These are phyloP conservation scores for Chrysanthemum makinoi DNA, from an alignment of 129 eudicot species.

Conservation along the genomic window DNA sequence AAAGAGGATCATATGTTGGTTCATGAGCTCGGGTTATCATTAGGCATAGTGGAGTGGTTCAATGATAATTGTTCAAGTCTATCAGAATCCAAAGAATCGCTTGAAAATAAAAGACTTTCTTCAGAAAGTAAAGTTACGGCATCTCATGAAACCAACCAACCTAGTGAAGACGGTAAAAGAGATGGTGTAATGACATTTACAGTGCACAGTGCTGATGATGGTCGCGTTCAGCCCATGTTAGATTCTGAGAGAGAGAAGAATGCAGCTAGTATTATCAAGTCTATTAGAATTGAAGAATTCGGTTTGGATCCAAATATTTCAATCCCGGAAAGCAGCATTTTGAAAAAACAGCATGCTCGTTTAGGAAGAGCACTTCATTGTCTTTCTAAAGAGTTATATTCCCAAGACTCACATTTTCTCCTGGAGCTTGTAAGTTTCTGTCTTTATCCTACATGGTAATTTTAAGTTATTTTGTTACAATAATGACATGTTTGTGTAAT, in stretches of 20 bases:
- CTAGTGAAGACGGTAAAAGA: slow-evolving; percentile 22
- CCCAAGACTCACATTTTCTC: slow-evolving; percentile 95
- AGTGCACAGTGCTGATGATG: slow-evolving; percentile 22
- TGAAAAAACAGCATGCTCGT: slow-evolving; percentile 94
- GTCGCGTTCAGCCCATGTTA: slow-evolving; percentile 17
- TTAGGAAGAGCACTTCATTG: slow-evolving; percentile 98
- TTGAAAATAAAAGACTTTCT: slow-evolving; percentile 17
- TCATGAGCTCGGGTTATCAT: slow-evolving; percentile 73
- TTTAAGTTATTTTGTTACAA: not conserved
- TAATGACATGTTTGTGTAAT: slow-evolving; percentile 1
- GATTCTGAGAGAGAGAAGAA: slow-evolving; percentile 31
- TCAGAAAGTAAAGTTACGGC: not conserved
- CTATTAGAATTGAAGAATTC: slow-evolving; percentile 83
- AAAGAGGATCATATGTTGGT: slow-evolving; percentile 63
- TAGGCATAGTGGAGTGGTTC: slow-evolving; percentile 84
- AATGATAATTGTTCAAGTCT: slow-evolving; percentile 43
- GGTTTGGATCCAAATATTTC: slow-evolving; percentile 68
- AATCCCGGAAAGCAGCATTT: slow-evolving; percentile 46
- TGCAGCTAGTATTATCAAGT: slow-evolving; percentile 54
- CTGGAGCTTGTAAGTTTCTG: slow-evolving; percentile 70
- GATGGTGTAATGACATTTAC: slow-evolving; percentile 16
- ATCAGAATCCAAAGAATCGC: slow-evolving; percentile 23
- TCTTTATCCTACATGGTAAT: not conserved
- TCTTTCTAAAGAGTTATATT: slow-evolving; percentile 89
- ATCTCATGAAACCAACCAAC: slow-evolving; percentile 25